phyloP scores from a whole-genome alignment of 352 stramenopile genomes.

The Pythium periplocum region DNA sequence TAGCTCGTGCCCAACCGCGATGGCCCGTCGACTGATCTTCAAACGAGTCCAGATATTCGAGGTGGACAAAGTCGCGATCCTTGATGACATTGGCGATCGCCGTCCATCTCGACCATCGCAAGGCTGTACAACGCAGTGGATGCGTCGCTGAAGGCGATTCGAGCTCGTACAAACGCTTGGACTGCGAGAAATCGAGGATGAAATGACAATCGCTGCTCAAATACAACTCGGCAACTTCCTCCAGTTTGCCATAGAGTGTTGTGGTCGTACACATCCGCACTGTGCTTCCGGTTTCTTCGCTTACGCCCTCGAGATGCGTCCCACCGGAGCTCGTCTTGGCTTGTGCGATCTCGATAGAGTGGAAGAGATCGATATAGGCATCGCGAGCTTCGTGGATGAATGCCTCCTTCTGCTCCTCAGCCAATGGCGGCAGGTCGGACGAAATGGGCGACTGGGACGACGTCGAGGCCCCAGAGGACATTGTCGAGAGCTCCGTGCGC shows the following conservation, averaged over 20 bases:
- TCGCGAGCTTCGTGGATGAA: slow-evolving; percentile 17
- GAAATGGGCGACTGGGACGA: slow-evolving; percentile 1
- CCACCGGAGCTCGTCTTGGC: slow-evolving; percentile 18
- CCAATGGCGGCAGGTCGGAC: slow-evolving; percentile 11
- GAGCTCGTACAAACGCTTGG: slow-evolving; percentile 50
- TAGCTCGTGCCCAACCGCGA: slow-evolving; percentile 60
- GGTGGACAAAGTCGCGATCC: slow-evolving; percentile 47
- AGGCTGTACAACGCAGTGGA: slow-evolving; percentile 34
- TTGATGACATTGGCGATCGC: slow-evolving; percentile 39
- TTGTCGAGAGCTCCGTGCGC: no score
- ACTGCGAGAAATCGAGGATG: slow-evolving; percentile 45
- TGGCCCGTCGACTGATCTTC: slow-evolving; percentile 43
- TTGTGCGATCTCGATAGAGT: slow-evolving; percentile 16
- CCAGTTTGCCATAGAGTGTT: slow-evolving; percentile 42
- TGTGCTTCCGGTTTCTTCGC: slow-evolving; percentile 28
- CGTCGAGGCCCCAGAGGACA: no score
- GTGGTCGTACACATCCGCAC: slow-evolving; percentile 57
- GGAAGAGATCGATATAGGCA: slow-evolving; percentile 18
- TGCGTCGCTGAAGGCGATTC: slow-evolving; percentile 27
- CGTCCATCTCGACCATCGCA: slow-evolving; percentile 65
- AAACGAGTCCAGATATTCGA: slow-evolving; percentile 71
- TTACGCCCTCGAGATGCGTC: slow-evolving; percentile 24
- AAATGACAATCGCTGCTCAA: slow-evolving; percentile 31
- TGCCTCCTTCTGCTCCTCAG: slow-evolving; percentile 4
- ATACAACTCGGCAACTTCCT: slow-evolving; percentile 61